Evolutionary conservation across 164 flowering plant species (phyloP).

Genomic region (Chimonanthus salicifolius): DNA sequence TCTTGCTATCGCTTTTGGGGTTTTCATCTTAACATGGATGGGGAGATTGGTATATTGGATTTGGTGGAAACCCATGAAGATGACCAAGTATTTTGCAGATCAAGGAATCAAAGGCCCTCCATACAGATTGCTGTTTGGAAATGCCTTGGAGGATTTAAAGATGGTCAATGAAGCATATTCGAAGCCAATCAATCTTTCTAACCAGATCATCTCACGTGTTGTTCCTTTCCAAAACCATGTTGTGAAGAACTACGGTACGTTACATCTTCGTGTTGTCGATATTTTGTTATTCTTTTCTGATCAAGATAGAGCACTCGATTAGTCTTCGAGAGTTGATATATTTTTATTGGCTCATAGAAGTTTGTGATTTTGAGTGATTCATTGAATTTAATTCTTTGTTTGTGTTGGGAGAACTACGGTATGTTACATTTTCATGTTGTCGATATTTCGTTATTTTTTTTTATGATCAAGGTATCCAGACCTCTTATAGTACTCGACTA

Average conservation of each 20-base stretch:
- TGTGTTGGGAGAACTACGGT: too few relatives aligned
- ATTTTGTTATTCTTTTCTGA: too few relatives aligned
- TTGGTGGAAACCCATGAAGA: constrained; percentile 38
- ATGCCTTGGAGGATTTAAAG: constrained; percentile 14
- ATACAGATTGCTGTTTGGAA: constrained; percentile 30
- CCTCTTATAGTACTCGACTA: too few relatives aligned
- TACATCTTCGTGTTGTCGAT: too few relatives aligned
- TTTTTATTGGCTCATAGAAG: too few relatives aligned
- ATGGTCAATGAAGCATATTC: constrained; percentile 14
- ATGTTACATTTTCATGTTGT: too few relatives aligned
- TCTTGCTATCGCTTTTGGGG: background rate
- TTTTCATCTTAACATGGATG: constrained; percentile 9
- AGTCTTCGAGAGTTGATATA: too few relatives aligned
- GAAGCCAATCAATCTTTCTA: constrained; percentile 23
- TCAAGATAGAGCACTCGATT: too few relatives aligned
- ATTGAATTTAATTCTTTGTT: too few relatives aligned
- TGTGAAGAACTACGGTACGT: constrained; percentile 16
- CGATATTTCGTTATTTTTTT: too few relatives aligned
- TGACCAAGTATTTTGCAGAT: constrained; percentile 25
- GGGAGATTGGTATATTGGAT: constrained; percentile 22
- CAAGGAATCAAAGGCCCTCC: constrained; percentile 36
- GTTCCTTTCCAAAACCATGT: constrained; percentile 12
- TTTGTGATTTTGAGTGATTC: too few relatives aligned
- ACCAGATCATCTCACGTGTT: constrained; percentile 18
- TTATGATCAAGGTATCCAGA: too few relatives aligned